A percentile compares a stretch with the other conserved stretches of the same genome.
These are phyloP conservation scores for Coemansia asiatica DNA, from an alignment of 192 early-diverging fungal genomes.

Conservation along the genomic window DNA sequence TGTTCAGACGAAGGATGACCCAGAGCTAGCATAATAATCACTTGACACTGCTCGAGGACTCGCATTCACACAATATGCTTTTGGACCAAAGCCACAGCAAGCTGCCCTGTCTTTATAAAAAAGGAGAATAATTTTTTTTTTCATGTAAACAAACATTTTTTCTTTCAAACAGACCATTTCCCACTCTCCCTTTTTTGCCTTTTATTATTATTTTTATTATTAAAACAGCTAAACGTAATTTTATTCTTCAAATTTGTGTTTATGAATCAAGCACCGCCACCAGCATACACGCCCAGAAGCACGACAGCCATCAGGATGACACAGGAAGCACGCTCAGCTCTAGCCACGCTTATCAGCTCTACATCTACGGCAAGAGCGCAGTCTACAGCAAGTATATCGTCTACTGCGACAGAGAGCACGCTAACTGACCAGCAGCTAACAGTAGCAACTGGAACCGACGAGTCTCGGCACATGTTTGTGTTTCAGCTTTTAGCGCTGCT, in stretches of 20 bases:
- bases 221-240: not conserved
- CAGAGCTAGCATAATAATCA: not conserved
- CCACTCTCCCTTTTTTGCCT: not conserved
- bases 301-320: not conserved
- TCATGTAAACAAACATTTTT: constrained; percentile 1
- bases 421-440: not conserved
- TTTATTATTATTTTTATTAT: not conserved
- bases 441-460: not conserved
- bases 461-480: constrained; percentile 23
- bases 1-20: constrained; percentile 25
- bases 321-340: not conserved
- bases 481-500: constrained; percentile 34
- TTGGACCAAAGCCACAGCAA: not conserved
- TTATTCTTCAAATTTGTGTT: too few species aligned
- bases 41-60: not conserved
- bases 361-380: not conserved
- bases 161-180: not conserved
- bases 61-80: not conserved
- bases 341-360: not conserved
- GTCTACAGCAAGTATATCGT: not conserved
- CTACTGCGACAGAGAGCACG: not conserved
- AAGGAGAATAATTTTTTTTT: not conserved
- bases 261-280: constrained; percentile 4
- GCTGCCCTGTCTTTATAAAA: not conserved
- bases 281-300: constrained; percentile 11